These are phyloP conservation scores for Avicennia marina DNA, from an alignment of 257 asterid species.

Conservation along the genomic window DNA sequence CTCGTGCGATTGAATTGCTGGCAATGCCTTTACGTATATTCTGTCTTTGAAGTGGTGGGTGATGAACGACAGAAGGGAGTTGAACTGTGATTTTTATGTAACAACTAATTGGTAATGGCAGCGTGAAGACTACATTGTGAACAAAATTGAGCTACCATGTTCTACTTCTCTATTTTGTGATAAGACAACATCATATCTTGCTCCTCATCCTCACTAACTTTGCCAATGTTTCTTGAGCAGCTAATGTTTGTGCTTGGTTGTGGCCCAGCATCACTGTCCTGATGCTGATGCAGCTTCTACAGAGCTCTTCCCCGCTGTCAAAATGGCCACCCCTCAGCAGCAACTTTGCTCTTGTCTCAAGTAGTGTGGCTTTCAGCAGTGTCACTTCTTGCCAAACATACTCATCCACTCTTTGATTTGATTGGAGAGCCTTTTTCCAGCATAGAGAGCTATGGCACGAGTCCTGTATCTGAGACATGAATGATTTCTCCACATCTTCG, in stretches of 20 bases:
- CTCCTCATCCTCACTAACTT: constrained; percentile 71
- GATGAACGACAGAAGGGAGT: not conserved
- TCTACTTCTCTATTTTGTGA: not conserved
- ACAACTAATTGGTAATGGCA: constrained; percentile 11
- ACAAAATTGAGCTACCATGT: constrained; percentile 32
- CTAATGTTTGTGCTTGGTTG: constrained; percentile 67
- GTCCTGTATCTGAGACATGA: constrained; percentile 70
- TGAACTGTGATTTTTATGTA: not conserved
- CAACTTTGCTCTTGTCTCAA: constrained; percentile 67
- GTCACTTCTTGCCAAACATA: constrained; percentile 89
- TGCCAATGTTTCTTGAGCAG: constrained; percentile 56
- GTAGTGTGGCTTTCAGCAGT: constrained; percentile 56
- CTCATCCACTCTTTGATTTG: constrained; percentile 67
- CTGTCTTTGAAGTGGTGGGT: not conserved
- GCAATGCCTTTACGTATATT: not conserved
- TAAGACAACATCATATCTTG: constrained; percentile 42
- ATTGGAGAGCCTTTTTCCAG: constrained; percentile 65
- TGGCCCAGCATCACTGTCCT: constrained; percentile 76
- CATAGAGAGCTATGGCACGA: constrained; percentile 81
- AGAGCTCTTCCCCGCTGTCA: constrained; percentile 45
- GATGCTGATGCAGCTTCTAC: constrained; percentile 75
- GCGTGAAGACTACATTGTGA: constrained; percentile 13
- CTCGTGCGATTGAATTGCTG: not conserved
- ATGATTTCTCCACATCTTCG: constrained; percentile 83
- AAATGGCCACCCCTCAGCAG: constrained; percentile 75